A percentile compares a stretch with the other conserved stretches of the same genome.
These are phyloP conservation scores for Trichophyton verrucosum DNA, from an alignment of 2,329 filamentous ascomycete species.

Conservation along the genomic window DNA sequence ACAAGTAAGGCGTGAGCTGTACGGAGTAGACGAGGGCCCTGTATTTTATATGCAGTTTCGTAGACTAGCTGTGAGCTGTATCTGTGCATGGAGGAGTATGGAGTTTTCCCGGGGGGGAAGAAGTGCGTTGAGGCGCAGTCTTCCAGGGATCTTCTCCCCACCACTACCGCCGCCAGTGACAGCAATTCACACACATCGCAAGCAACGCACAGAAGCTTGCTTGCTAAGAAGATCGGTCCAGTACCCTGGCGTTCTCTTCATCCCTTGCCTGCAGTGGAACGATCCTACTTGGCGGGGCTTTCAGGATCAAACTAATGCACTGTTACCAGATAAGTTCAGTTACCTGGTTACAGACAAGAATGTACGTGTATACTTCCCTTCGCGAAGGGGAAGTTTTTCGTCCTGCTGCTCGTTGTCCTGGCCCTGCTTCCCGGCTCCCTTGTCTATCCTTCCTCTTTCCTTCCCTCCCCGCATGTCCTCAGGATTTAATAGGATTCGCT, in stretches of 20 bases:
- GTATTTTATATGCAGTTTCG: not conserved
- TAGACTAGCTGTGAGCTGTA: not conserved
- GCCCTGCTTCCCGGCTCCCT: not conserved
- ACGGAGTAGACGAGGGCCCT: not conserved
- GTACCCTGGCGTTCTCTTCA: not conserved
- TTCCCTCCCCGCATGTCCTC: not conserved
- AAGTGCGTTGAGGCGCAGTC: not conserved
- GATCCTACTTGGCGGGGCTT: slow-evolving; percentile 2
- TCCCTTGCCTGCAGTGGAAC: not conserved
- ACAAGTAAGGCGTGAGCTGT: not conserved
- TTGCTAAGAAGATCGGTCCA: slow-evolving; percentile 3
- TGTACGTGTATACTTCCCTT: not conserved
- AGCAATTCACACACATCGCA: not conserved
- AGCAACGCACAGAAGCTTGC: not conserved
- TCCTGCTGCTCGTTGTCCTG: not conserved
- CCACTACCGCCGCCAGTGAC: not conserved
- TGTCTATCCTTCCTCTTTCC: not conserved
- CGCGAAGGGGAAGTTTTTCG: not conserved
- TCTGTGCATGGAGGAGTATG: too few relatives aligned
- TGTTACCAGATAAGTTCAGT: not conserved
- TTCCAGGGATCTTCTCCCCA: not conserved
- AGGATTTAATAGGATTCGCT: not conserved
- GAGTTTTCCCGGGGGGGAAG: not conserved
- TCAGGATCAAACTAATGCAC: slow-evolving; percentile 3
- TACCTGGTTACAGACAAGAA: not conserved